Conservation (phyloP, 75 land plant species). For the Selaginella tamariscina region DNA sequence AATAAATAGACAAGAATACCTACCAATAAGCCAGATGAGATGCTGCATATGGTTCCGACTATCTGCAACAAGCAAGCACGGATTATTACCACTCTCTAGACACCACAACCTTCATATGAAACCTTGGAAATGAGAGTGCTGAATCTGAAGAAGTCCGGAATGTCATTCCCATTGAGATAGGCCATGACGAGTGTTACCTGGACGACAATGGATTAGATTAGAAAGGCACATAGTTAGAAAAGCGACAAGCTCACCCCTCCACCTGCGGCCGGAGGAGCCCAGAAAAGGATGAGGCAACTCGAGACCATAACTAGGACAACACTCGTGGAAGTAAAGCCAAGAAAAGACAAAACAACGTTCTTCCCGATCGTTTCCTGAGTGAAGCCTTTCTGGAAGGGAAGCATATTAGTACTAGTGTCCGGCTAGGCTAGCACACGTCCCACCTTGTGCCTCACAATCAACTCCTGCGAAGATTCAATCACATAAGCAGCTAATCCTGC, state of each 20-base stretch:
- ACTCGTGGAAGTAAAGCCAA: conserved; percentile 23
- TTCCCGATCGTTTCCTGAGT: conserved; percentile 18
- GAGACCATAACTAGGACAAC: conserved; percentile 25
- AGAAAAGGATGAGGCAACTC: conserved; percentile 32
- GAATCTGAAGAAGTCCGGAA: conserved; percentile 29
- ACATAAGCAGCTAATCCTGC: conserved; percentile 26
- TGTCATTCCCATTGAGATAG: conserved; percentile 39
- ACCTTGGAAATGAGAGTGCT: conserved; percentile 33
- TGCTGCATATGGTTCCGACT: conserved; percentile 34
- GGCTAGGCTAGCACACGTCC: too few species aligned
- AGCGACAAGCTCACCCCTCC: conserved; percentile 30
- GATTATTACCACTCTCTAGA: too few species aligned
- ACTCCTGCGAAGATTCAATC: conserved; percentile 29
- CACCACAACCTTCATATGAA: too few species aligned
- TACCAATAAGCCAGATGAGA: conserved; percentile 35
- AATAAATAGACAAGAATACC: not conserved
- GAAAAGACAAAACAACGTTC: conserved; percentile 18
- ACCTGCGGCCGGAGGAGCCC: conserved; percentile 46
- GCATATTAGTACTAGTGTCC: too few species aligned
- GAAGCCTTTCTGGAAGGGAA: conserved; percentile 24
- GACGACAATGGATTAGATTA: not conserved
- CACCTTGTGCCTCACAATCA: conserved; percentile 26
- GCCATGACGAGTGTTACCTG: conserved; percentile 46
- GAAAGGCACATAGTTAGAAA: too few species aligned
- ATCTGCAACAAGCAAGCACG: conserved; percentile 25